These are phyloP conservation scores for Zygoascus hellenicus DNA, from an alignment of 1,139 yeast genomes.

Conservation along the genomic window DNA sequence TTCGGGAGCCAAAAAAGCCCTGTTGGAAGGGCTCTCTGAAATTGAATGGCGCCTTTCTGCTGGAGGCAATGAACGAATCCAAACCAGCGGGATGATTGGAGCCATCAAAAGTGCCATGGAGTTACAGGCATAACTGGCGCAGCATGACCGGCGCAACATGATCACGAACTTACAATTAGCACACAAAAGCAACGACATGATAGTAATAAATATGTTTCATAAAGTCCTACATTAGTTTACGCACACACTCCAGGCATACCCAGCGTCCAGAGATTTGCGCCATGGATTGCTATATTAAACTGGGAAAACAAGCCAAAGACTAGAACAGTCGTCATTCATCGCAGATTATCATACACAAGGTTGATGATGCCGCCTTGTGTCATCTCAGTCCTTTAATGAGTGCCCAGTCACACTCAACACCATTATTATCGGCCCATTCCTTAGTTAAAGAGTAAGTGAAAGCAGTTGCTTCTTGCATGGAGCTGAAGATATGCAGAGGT, in stretches of 20 bases:
- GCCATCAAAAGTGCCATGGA: constrained; percentile 61
- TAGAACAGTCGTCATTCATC: not conserved
- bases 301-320: not conserved
- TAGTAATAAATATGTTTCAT: constrained; percentile 6
- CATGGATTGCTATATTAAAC: not conserved
- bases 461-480: constrained; percentile 39
- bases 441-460: constrained; percentile 31
- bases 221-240: too few species aligned
- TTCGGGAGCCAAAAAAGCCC: constrained; percentile 52
- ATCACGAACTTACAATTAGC: not conserved
- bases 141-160: too few species aligned
- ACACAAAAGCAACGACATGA: not conserved
- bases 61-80: constrained; percentile 91
- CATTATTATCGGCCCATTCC: constrained; percentile 33
- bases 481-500: constrained; percentile 37
- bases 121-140: constrained; percentile 20
- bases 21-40: constrained; percentile 70
- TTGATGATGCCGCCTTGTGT: constrained; percentile 2
- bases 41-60: constrained; percentile 84
- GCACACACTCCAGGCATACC: too few species aligned
- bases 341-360: not conserved
- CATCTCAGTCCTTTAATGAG: constrained; percentile 19
- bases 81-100: constrained; percentile 85
- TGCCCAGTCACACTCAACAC: constrained; percentile 27
- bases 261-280: too few species aligned